phyloP scores from a whole-genome alignment of 495 filamentous ascomycete genomes.

The Aspergillus hancockii region DNA sequence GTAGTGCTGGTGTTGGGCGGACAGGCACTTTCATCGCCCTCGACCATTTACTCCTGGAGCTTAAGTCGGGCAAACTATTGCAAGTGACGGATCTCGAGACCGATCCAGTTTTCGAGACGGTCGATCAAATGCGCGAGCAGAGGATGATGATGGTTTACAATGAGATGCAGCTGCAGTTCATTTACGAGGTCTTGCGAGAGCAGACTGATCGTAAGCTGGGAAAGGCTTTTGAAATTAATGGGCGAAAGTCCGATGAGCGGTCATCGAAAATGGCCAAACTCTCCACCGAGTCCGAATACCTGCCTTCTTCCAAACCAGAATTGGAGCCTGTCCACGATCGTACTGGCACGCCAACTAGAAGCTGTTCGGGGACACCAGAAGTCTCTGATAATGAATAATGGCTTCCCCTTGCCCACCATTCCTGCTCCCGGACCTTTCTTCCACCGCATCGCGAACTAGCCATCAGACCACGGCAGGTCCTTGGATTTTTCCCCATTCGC shows the following conservation, averaged over 20 bases:
- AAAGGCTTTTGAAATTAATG: constrained; percentile 25
- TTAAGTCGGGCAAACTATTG: constrained; percentile 71
- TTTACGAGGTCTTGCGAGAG: constrained; percentile 84
- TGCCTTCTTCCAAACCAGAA: constrained; percentile 41
- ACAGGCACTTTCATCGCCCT: constrained; percentile 95
- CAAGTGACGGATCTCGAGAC: constrained; percentile 38
- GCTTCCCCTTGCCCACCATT: neutral
- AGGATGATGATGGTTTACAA: constrained; percentile 96
- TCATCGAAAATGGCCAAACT: constrained; percentile 46
- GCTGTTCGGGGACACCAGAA: constrained; percentile 33
- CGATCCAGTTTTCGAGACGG: constrained; percentile 71
- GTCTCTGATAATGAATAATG: constrained; percentile 40
- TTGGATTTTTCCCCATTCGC: constrained; percentile 8
- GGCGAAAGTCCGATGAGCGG: constrained; percentile 32
- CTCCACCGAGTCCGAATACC: constrained; percentile 32
- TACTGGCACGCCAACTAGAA: constrained; percentile 29
- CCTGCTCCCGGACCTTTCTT: neutral
- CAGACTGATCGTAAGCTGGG: constrained; percentile 60
- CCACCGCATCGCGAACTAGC: neutral
- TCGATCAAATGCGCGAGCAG: constrained; percentile 83
- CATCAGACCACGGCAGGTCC: neutral
- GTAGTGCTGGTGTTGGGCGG: constrained; percentile 90
- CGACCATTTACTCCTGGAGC: constrained; percentile 81
- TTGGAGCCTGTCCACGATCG: constrained; percentile 35
- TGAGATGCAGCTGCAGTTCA: constrained; percentile 80